Base-by-base conservation (phyloP, 2,329 filamentous ascomycete species). In the Ceratocystis ficicola region DNA sequence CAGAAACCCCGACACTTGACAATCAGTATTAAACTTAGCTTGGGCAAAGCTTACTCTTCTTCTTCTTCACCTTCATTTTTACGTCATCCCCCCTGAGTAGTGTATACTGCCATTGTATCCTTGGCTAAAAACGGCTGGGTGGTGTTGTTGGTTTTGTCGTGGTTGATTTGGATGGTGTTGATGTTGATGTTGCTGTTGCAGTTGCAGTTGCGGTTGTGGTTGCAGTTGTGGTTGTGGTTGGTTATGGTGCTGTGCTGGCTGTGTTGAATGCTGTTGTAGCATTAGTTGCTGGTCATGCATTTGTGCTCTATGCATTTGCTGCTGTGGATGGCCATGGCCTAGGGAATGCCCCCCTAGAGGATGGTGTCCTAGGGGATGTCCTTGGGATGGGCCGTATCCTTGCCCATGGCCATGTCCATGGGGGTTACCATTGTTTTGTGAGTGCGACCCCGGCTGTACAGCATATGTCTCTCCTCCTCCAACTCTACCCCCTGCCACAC, bases 351-450 rank as follows among this genome's bases (percentile, higher is more conserved):
- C 20, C 15, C 55, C 55, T n/a, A 46, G 60, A 12, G 60, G 8
- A 25, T 62, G 60, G 6, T 62, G 60, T 2, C 44, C 36, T 15
- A 44, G 36, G 17, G 55, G 15, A n/a, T 59, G 55, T n/a, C 25
- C 28, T n/a, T 59, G 55, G 7, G 20, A 41, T 32, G 17, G 36
- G 5, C 20, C 36, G n/a, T 25, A 62, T 36, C 30, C 55, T n/a
- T 59, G 52, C n/a, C 52, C 30, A 22, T 64, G 62, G 10, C 44
- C 28, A 57, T 64, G 63, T 4, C 30, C 63, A 46, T 57, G 63
- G 20, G 48, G 48, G 15, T 52, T 22, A 5, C 5, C 46, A 4
- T 64, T 48, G 25, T 36, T 30, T 2, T 64, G 63, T 17, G 63
- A 15, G 5, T 62, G 60, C 32, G 41, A 25, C 20, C 25, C 41